phyloP scores from a whole-genome alignment of 768 basidiomycete genomes.

The Kwoniella bestiolae region DNA sequence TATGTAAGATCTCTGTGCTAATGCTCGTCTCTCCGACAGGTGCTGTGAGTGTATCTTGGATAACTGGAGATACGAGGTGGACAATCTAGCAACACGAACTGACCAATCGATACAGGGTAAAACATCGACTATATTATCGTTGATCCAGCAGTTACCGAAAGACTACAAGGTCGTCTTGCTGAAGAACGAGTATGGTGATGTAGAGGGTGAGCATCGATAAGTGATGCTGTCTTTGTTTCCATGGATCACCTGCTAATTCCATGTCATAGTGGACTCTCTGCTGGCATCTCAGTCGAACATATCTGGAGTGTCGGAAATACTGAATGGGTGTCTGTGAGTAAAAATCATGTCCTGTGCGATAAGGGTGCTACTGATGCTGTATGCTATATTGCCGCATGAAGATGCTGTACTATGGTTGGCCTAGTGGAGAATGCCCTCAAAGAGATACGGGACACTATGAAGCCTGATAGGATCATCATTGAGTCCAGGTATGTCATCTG shows the following conservation, averaged over 20 bases:
- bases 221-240: not conserved
- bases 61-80: no score
- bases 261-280: slow-evolving; percentile 76
- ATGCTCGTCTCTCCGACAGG: slow-evolving; percentile 14
- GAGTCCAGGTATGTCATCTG: slow-evolving; percentile 94
- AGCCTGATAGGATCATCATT: slow-evolving; percentile 89
- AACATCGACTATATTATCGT: slow-evolving; percentile 68
- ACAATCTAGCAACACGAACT: not conserved
- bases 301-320: slow-evolving; percentile 85
- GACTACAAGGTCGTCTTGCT: slow-evolving; percentile 87
- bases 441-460: slow-evolving; percentile 80
- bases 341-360: not conserved
- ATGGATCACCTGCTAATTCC: not conserved
- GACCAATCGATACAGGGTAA: slow-evolving; percentile 47
- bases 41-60: slow-evolving; percentile 27
- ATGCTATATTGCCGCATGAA: slow-evolving; percentile 48
- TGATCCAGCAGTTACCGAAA: slow-evolving; percentile 77
- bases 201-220: slow-evolving; percentile 66
- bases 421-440: slow-evolving; percentile 89
- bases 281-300: slow-evolving; percentile 78
- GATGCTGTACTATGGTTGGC: slow-evolving; percentile 92
- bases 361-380: not conserved
- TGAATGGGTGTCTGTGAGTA: slow-evolving; percentile 91
- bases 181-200: slow-evolving; percentile 96
- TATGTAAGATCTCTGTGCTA: no score